Evolutionary conservation across 2,329 filamentous ascomycete species (phyloP), one percentile per base, ranked within the genome.

Genomic region (Cryphonectria parasitica): DNA sequence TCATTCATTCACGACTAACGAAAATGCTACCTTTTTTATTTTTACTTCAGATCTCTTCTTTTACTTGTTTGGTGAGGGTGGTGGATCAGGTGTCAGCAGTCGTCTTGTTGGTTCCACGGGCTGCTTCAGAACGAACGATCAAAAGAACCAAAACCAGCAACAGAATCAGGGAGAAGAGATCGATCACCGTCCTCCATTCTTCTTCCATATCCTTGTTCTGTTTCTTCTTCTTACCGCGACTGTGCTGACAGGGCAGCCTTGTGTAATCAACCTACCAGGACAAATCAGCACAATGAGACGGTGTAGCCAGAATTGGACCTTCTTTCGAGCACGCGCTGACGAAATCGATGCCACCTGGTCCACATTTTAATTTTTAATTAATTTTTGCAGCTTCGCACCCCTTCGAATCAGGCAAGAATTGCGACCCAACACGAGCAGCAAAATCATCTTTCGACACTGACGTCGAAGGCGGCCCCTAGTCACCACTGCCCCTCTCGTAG

Each of bases 391-490:
- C 41, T 41, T 52, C 17, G 45, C 5, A 8, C 11, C 7, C 41
- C 41, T 19, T 65, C 63, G 41, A 54, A 49, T 65, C 11, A 49
- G 41, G 41, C 22, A 52, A 52, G 41, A 11, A 34, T 11, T 64
- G 25, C n/a, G n/a, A 36, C 63, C 63, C 39, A 39, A 52, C 28
- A n/a, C 28, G 10, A 15, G 41, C 25, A 65, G 17, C n/a, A 19
- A 17, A 41, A 34, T n/a, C 28, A 43, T 22, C 61, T 25, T 63
- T 45, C 61, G 61, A 65, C 25, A 15, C 15, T 65, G 63, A 65
- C 63, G 63, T 65, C 63, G 43, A 52, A 54, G 63, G 63, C 63
- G 63, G 17, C 41, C 28, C 19, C 45, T 49, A 49, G 45, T 64
- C 28, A n/a, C 31, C 28, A 28, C 28, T 56, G 6, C 10, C 15